phyloP scores from a whole-genome alignment of 2,329 filamentous ascomycete genomes.

The Graphiopsis chlorocephala region DNA sequence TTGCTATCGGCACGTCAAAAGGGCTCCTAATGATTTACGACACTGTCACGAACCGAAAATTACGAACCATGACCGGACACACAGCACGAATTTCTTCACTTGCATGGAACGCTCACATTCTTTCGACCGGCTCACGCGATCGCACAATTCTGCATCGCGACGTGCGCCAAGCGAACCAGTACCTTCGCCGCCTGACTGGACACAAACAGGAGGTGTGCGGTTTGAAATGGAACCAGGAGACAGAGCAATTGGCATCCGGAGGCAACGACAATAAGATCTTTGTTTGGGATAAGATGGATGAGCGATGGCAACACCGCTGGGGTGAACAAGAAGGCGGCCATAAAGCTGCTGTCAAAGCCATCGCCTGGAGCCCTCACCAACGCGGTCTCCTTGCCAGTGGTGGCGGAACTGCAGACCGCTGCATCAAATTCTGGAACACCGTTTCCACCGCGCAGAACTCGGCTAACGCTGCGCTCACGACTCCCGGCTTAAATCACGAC shows the following conservation, averaged over 20 bases:
- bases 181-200: slow-evolving; percentile 78
- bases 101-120: slow-evolving; percentile 97
- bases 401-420: slow-evolving; percentile 89
- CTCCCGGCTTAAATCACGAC: slow-evolving; percentile 28
- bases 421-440: slow-evolving; percentile 98
- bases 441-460: slow-evolving; percentile 42
- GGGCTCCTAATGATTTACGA: slow-evolving; percentile 98
- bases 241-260: slow-evolving; percentile 89
- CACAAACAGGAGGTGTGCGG: slow-evolving; percentile 99
- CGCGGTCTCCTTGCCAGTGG: slow-evolving; percentile 91
- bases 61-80: slow-evolving; percentile 96
- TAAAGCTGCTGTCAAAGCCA: slow-evolving; percentile 93
- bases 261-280: slow-evolving; percentile 99
- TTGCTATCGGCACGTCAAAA: slow-evolving; percentile 92
- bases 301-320: slow-evolving; percentile 89
- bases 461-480: slow-evolving; percentile 34
- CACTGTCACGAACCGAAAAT: slow-evolving; percentile 76
- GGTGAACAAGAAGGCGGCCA: slow-evolving; percentile 94
- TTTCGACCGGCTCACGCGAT: slow-evolving; percentile 92
- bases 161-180: slow-evolving; percentile 88
- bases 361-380: slow-evolving; percentile 96
- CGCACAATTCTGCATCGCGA: slow-evolving; percentile 93
- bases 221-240: slow-evolving; percentile 93
- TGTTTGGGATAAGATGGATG: slow-evolving; percentile 96
- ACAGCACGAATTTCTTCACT: slow-evolving; percentile 88